Conservation (phyloP, 148 eudicot genomes). For the Polygonum maritimum region DNA sequence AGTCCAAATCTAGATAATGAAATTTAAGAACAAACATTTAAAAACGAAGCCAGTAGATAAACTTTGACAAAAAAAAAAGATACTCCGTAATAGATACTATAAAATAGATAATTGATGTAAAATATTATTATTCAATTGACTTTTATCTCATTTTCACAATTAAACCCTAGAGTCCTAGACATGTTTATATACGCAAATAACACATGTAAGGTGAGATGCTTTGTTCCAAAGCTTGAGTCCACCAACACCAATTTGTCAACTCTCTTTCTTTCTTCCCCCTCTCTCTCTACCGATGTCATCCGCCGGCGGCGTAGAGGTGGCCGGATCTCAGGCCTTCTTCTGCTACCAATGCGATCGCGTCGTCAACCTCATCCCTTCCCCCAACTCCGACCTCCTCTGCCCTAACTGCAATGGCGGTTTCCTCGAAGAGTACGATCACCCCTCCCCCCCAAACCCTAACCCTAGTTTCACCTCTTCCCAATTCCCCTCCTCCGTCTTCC, state of each 20-base stretch:
- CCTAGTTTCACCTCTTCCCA: constrained; percentile 14
- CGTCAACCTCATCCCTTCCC: constrained; percentile 12
- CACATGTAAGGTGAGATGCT: too few relatives aligned
- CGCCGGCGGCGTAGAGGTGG: constrained; percentile 2
- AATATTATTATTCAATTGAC: too few relatives aligned
- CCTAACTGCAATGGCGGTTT: constrained; percentile 54
- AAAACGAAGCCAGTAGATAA: too few relatives aligned
- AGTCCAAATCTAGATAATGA: too few relatives aligned
- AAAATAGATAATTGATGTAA: too few relatives aligned
- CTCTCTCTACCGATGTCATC: constrained; percentile 7
- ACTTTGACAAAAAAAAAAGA: too few relatives aligned
- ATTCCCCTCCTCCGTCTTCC: constrained; percentile 16
- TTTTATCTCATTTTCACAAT: too few relatives aligned
- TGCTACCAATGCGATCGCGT: constrained; percentile 16
- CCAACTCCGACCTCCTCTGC: constrained; percentile 31
- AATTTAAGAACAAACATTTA: too few relatives aligned
- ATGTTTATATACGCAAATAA: too few relatives aligned
- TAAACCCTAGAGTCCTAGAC: too few relatives aligned
- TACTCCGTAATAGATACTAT: too few relatives aligned
- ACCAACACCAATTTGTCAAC: background rate
- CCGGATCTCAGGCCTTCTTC: constrained; percentile 13
- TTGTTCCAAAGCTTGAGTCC: background rate
- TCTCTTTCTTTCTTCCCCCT: background rate
- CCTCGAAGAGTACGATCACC: constrained; percentile 46
- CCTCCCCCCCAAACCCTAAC: constrained; percentile 19